Percentiles rank a stretch among this genome's conserved stretches.
Conservation (phyloP, 208 protist genomes). For the Trypanosoma melophagium region DNA sequence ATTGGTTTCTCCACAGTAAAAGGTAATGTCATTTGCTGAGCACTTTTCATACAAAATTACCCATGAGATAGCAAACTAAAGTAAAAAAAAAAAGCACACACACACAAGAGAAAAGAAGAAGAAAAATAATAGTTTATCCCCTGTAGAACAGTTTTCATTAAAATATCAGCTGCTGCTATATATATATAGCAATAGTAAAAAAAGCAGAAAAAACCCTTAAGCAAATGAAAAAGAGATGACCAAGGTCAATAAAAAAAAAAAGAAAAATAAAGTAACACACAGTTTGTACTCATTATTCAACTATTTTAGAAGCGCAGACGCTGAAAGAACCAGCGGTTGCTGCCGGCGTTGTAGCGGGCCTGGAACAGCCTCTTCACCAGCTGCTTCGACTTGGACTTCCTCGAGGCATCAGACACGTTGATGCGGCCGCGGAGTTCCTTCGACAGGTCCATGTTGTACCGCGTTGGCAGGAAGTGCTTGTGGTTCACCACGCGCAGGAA, state of each 20-base stretch:
- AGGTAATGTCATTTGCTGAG: too few species aligned
- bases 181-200: not conserved
- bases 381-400: slow-evolving; percentile 85
- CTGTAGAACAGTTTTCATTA: not conserved
- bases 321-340: slow-evolving; percentile 98
- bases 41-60: too few species aligned
- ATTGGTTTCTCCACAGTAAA: slow-evolving; percentile 7
- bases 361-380: slow-evolving; percentile 92
- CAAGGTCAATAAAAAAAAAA: too few species aligned
- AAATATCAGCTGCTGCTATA: slow-evolving; percentile 7
- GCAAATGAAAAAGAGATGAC: too few species aligned
- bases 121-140: not conserved
- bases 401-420: slow-evolving; percentile 87
- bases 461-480: slow-evolving; percentile 98
- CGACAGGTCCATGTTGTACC: slow-evolving; percentile 94
- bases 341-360: slow-evolving; percentile 95
- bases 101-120: slow-evolving; percentile 1
- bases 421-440: slow-evolving; percentile 91
- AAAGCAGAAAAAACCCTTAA: too few species aligned
- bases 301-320: slow-evolving; percentile 96
- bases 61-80: not conserved
- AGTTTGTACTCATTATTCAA: not conserved
- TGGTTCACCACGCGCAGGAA: slow-evolving; percentile 98
- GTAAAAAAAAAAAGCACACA: not conserved
- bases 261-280: too few species aligned